Evolutionary conservation across 2,329 filamentous ascomycete species (phyloP).

Genomic region (Camillea tinctor): DNA sequence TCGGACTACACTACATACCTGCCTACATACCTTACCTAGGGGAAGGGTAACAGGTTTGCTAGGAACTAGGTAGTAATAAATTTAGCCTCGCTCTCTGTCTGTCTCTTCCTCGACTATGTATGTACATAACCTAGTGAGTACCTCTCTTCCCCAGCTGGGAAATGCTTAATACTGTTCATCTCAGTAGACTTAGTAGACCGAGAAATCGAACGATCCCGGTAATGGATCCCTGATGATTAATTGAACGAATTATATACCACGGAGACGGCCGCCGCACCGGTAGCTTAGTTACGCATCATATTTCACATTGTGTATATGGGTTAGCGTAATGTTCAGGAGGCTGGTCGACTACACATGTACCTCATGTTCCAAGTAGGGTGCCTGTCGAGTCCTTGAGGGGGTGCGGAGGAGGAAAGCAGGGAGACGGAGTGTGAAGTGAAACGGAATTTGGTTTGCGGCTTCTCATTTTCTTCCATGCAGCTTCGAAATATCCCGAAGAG

Average conservation of each 20-base stretch:
- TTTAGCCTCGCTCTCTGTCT: background rate
- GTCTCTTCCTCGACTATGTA: too few species aligned
- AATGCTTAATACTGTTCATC: constrained; percentile 8
- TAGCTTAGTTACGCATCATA: background rate
- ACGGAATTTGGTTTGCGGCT: constrained; percentile 6
- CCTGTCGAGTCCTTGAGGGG: background rate
- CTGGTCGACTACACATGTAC: background rate
- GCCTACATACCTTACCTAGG: background rate
- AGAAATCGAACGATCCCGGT: constrained; percentile 13
- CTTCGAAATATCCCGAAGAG: constrained; percentile 21
- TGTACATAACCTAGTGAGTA: too few species aligned
- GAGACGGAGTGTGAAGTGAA: background rate
- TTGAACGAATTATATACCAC: background rate
- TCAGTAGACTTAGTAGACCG: constrained; percentile 3
- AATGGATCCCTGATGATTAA: constrained; percentile 1
- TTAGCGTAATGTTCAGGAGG: background rate
- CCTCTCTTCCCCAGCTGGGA: background rate
- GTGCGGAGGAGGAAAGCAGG: background rate
- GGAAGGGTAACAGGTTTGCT: background rate
- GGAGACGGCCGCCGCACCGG: background rate
- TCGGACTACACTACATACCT: background rate
- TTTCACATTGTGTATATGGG: background rate
- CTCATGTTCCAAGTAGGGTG: background rate
- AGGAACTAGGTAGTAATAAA: background rate
- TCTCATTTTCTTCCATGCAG: constrained; percentile 21